A percentile compares a stretch with the other conserved stretches of the same genome.
Evolutionary conservation across 495 filamentous ascomycete genomes (phyloP).

Genomic region (Cercophora sp.): DNA sequence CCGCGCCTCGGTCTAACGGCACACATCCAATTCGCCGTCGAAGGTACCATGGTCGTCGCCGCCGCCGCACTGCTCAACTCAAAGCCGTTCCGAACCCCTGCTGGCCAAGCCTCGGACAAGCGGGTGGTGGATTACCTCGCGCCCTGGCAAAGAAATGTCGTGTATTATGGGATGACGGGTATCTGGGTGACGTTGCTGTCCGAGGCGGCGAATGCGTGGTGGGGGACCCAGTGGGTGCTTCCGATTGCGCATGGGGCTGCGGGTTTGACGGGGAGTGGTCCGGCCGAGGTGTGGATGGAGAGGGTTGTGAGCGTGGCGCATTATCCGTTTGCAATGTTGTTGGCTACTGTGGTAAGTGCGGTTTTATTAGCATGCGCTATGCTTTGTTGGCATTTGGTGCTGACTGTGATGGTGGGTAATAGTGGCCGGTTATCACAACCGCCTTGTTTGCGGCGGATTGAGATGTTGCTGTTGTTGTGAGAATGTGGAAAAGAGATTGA

Average conservation of each 20-base stretch:
- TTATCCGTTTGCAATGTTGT: conserved; percentile 9
- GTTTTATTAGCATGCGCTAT: neutral
- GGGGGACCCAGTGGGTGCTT: conserved; percentile 15
- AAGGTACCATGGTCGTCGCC: conserved; percentile 16
- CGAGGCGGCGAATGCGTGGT: conserved; percentile 18
- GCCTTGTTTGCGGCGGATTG: neutral
- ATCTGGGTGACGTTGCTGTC: conserved; percentile 16
- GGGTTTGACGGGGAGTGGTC: conserved; percentile 4
- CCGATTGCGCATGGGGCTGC: conserved; percentile 15
- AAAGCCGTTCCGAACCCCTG: neutral
- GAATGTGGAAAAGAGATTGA: no score
- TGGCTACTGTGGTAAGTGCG: conserved; percentile 11
- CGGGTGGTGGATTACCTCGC: conserved; percentile 1
- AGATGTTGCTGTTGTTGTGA: neutral
- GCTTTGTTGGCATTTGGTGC: neutral
- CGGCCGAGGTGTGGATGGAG: conserved; percentile 14
- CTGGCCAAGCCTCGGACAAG: neutral
- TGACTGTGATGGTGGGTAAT: neutral
- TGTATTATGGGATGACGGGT: conserved; percentile 8
- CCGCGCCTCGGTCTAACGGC: conserved; percentile 17
- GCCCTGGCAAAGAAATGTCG: neutral
- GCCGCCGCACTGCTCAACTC: conserved; percentile 13
- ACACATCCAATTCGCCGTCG: conserved; percentile 19
- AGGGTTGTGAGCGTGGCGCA: conserved; percentile 8
- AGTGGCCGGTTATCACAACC: conserved; percentile 1